These are phyloP conservation scores for Blastobotrys persicus DNA, from an alignment of 1,139 yeast genomes.

Conservation along the genomic window DNA sequence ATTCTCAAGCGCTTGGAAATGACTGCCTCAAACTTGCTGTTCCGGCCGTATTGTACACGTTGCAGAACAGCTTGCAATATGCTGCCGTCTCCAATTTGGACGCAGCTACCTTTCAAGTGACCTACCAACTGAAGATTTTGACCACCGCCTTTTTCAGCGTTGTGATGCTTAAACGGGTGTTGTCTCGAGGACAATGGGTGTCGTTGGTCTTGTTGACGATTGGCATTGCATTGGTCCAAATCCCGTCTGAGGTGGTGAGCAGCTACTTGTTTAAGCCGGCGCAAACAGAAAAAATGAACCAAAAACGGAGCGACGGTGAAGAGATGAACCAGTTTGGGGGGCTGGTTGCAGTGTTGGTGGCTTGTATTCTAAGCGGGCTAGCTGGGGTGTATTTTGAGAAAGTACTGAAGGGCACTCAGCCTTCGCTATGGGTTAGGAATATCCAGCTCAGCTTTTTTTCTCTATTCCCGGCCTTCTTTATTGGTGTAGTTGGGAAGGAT, in stretches of 20 bases:
- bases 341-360: conserved; percentile 39
- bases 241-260: conserved; percentile 35
- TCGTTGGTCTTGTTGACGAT: conserved; percentile 39
- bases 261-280: conserved; percentile 2
- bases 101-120: conserved; percentile 46
- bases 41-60: conserved; percentile 43
- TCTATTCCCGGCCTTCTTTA: conserved; percentile 41
- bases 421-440: conserved; percentile 42
- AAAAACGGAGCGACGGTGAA: conserved; percentile 9
- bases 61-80: conserved; percentile 43
- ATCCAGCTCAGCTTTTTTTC: conserved; percentile 43
- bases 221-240: conserved; percentile 44
- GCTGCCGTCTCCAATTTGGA: conserved; percentile 44
- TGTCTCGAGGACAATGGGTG: conserved; percentile 38
- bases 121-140: conserved; percentile 44
- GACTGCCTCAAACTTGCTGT: conserved; percentile 44
- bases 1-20: conserved; percentile 35
- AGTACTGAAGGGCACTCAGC: conserved; percentile 40
- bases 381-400: conserved; percentile 46
- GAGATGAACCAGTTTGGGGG: conserved; percentile 37
- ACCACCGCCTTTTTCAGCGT: conserved; percentile 46
- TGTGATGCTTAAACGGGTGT: conserved; percentile 37
- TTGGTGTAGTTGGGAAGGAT: conserved; percentile 40
- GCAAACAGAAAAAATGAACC: conserved; percentile 2
- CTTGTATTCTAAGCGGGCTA: conserved; percentile 41